These are phyloP conservation scores for Acephala macrosclerotiorum DNA, from an alignment of 2,329 filamentous ascomycete species.

Conservation along the genomic window DNA sequence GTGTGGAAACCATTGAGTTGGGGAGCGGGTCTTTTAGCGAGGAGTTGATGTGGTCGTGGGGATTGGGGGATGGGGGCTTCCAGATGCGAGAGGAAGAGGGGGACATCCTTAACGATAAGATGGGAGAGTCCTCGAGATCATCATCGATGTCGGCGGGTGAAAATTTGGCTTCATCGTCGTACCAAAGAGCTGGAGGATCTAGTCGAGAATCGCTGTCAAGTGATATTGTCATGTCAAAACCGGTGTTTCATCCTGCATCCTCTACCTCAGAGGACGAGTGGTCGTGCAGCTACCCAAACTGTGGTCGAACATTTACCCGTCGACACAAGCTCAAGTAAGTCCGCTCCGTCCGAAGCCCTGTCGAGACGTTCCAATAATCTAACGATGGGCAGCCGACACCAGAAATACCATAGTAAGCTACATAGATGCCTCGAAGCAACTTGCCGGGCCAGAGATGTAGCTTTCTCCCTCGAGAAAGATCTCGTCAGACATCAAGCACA, in stretches of 20 bases:
- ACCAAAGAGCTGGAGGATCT: not conserved
- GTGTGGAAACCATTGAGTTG: not conserved
- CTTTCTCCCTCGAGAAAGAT: not conserved
- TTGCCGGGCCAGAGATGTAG: not conserved
- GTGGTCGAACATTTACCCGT: not conserved
- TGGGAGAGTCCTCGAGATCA: too few species aligned
- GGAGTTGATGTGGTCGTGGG: too few species aligned
- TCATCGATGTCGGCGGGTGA: too few species aligned
- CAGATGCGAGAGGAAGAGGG: too few species aligned
- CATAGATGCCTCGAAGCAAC: not conserved
- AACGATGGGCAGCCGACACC: not conserved
- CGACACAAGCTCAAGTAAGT: conserved; percentile 2
- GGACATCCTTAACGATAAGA: too few species aligned
- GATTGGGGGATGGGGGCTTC: too few species aligned
- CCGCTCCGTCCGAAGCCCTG: too few species aligned
- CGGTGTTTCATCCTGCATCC: not conserved
- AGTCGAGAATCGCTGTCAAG: not conserved
- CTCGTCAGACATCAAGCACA: not conserved
- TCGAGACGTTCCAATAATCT: not conserved
- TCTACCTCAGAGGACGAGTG: not conserved
- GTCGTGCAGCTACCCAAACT: not conserved
- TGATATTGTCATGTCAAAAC: not conserved
- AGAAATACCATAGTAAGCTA: not conserved
- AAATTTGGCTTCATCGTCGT: too few species aligned
- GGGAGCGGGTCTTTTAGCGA: too few species aligned